These are phyloP conservation scores for Coniochaeta hoffmannii DNA, from an alignment of 2,329 filamentous ascomycete species.

Conservation along the genomic window DNA sequence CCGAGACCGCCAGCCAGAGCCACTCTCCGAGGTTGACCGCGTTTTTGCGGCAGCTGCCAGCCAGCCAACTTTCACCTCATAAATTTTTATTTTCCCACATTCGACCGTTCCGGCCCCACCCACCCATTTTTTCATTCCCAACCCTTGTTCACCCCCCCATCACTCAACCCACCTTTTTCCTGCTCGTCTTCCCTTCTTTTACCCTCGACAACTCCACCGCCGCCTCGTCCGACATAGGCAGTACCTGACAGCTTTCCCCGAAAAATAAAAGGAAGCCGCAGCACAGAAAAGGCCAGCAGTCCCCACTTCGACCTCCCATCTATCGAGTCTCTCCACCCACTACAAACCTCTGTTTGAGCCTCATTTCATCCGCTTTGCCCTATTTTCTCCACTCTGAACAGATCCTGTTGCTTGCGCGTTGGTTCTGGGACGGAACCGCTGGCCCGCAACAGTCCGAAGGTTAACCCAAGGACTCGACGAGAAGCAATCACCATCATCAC, in stretches of 20 bases:
- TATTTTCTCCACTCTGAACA: background rate
- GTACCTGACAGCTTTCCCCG: slow-evolving; percentile 13
- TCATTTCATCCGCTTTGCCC: slow-evolving; percentile 11
- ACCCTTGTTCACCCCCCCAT: slow-evolving; percentile 13
- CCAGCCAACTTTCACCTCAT: background rate
- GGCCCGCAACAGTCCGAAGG: background rate
- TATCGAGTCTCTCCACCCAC: slow-evolving; percentile 30
- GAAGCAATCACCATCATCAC: background rate
- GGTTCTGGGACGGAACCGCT: background rate
- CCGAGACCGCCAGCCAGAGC: too few relatives aligned
- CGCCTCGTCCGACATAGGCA: slow-evolving; percentile 12
- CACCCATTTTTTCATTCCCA: slow-evolving; percentile 13
- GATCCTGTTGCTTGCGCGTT: background rate
- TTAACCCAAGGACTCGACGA: background rate
- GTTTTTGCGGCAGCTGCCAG: background rate
- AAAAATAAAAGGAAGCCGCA: slow-evolving; percentile 21
- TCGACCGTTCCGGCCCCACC: slow-evolving; percentile 14
- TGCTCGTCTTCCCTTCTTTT: slow-evolving; percentile 3
- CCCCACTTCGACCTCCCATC: slow-evolving; percentile 38
- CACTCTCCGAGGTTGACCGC: slow-evolving; percentile 1
- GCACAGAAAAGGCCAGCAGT: slow-evolving; percentile 35
- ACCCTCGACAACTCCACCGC: background rate
- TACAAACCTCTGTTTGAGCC: slow-evolving; percentile 18
- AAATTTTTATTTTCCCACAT: slow-evolving; percentile 10
- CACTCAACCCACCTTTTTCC: slow-evolving; percentile 12